A percentile compares a stretch with the other conserved stretches of the same genome.
These are phyloP conservation scores for Aspergillus bridgeri DNA, from an alignment of 495 filamentous ascomycete genomes.

Conservation along the genomic window DNA sequence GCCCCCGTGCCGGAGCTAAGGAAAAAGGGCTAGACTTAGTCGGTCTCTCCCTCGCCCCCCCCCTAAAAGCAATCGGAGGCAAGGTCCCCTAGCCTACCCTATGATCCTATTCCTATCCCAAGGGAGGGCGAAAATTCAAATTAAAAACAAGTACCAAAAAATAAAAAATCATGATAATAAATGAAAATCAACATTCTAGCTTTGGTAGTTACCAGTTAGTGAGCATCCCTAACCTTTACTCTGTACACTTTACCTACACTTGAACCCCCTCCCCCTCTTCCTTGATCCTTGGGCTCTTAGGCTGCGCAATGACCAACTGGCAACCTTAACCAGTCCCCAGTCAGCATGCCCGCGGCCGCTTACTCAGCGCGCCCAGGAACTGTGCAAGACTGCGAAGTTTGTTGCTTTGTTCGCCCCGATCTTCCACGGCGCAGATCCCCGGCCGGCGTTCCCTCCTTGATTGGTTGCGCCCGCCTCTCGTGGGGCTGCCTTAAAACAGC, in stretches of 20 bases:
- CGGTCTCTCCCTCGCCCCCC: not conserved
- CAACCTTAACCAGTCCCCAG: no score
- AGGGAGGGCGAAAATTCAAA: not conserved
- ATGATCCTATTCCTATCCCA: not conserved
- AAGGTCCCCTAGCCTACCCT: not conserved
- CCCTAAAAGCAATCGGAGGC: no score
- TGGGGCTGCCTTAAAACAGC: constrained; percentile 18
- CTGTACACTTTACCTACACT: not conserved
- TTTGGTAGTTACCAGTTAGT: no score
- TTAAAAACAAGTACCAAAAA: not conserved
- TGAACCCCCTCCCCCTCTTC: no score
- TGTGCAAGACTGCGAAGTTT: constrained; percentile 10
- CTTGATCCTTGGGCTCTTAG: no score
- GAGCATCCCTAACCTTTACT: not conserved
- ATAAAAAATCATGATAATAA: not conserved
- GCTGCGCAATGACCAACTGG: not conserved
- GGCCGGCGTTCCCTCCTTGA: not conserved
- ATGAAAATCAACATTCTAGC: no score
- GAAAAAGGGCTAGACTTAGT: constrained; percentile 10
- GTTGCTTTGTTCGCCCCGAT: constrained; percentile 16
- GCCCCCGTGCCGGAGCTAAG: constrained; percentile 29
- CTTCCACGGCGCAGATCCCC: constrained; percentile 15
- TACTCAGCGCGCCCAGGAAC: constrained; percentile 12
- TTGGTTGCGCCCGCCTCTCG: constrained; percentile 3
- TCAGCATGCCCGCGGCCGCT: not conserved